Conservation (phyloP, 139 green algal species). For the Asterochloris erici region DNA sequence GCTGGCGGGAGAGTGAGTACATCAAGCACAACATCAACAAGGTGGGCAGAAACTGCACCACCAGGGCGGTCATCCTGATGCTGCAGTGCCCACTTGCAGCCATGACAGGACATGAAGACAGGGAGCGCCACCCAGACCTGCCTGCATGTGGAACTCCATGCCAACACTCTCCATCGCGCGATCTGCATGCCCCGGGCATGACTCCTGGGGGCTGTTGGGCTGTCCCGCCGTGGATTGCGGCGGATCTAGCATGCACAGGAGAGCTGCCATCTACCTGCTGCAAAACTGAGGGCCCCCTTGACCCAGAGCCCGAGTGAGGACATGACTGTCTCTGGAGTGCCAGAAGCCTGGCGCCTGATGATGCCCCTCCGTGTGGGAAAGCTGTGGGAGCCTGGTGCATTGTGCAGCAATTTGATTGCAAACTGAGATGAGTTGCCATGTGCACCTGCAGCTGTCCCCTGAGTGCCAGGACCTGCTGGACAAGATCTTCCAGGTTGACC, state of each 20-base stretch:
- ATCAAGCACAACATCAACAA: constrained; percentile 31
- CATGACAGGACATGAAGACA: background rate
- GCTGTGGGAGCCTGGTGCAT: background rate
- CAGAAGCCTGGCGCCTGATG: background rate
- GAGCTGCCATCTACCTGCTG: background rate
- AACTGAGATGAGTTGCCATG: background rate
- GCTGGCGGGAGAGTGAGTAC: constrained; percentile 34
- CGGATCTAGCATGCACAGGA: background rate
- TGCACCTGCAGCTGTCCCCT: constrained; percentile 14
- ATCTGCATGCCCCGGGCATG: background rate
- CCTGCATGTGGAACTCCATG: background rate
- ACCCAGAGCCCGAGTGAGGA: background rate
- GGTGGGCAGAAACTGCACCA: background rate
- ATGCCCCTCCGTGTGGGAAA: background rate
- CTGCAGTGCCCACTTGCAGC: background rate
- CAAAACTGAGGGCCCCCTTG: background rate
- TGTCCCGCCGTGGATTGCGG: background rate
- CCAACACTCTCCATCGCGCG: background rate
- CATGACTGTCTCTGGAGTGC: background rate
- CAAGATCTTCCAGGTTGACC: constrained; percentile 44
- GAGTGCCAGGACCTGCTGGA: constrained; percentile 38
- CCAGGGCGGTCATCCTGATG: background rate
- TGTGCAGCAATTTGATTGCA: background rate
- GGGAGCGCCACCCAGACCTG: background rate
- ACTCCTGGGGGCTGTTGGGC: background rate